Evolutionary conservation across 83 land plant genomes (phyloP).

Genomic region (Diphasiastrum complanatum): DNA sequence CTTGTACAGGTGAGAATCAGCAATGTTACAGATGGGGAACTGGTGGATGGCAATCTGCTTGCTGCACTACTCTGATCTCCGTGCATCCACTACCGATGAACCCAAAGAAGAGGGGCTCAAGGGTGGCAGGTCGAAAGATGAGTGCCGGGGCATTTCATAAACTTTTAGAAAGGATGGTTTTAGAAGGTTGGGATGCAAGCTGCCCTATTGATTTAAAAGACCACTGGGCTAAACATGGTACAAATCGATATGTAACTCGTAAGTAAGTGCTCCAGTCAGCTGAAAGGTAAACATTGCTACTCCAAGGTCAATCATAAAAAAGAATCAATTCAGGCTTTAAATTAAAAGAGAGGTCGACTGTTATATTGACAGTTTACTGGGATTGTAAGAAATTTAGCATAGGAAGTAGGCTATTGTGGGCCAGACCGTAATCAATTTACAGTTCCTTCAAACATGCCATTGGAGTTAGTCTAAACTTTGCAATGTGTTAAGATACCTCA

Average conservation of each 20-base stretch:
- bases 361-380: too few relatives aligned
- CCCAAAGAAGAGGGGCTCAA: conserved; percentile 13
- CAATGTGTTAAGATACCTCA: too few relatives aligned
- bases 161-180: conserved; percentile 29
- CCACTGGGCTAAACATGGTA: conserved; percentile 34
- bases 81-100: conserved; percentile 29
- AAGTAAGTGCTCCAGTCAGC: too few relatives aligned
- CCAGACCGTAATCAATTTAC: too few relatives aligned
- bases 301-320: too few relatives aligned
- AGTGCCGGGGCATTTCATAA: conserved; percentile 27
- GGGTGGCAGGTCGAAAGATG: conserved; percentile 34
- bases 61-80: conserved; percentile 29
- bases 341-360: too few relatives aligned
- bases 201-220: conserved; percentile 25
- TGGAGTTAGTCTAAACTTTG: too few relatives aligned
- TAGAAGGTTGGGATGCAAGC: conserved; percentile 19
- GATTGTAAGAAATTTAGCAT: too few relatives aligned
- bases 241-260: conserved; percentile 26
- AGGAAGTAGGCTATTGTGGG: too few relatives aligned
- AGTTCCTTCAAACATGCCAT: too few relatives aligned
- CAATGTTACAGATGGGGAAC: conserved; percentile 34
- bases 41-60: conserved; percentile 35
- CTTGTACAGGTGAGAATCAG: conserved; percentile 26
- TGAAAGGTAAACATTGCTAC: too few relatives aligned
- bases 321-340: too few relatives aligned